Evolutionary conservation across 768 basidiomycete species (phyloP), one percentile per base, ranked within the genome.

Genomic region (Naganishia vishniacii): DNA sequence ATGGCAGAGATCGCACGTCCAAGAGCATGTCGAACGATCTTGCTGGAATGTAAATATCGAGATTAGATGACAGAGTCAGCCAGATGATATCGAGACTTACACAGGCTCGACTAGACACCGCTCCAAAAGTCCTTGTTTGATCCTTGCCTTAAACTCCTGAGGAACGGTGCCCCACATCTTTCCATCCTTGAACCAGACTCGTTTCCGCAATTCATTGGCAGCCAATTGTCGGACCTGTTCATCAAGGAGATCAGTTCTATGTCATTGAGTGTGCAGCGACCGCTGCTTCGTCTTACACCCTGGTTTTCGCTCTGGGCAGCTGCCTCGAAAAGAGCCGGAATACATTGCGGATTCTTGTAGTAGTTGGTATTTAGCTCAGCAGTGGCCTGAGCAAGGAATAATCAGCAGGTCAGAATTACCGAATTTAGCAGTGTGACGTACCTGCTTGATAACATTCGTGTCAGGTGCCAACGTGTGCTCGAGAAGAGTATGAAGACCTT

Each of bases 181-280:
- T 53, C 87, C 88, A 69, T 87, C 88, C 71, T 86, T 86, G 74
- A 85, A 83, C 28, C 82, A 77, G 65, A 97, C 84, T 64, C 94
- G 88, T 82, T 99, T 99, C 71, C 94, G 84, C 75, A 97, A 82
- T 79, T 99, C 95, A 61, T 97, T 92, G 8, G 93, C 92, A 49
- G 93, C 90, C 23, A 99, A 83, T 84, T 99, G 95, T 66, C 92
- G 89, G 67, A 97, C 86, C 93, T 99, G 73, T 40, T 16, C 62
- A 48, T 31, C 18, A 25, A 2, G n/a, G 12, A 48, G 18, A 41
- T 1, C 23, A 47, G 29, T 45, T 56, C 41, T 67, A 53, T 45
- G 48, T 63, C 26, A 7, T 20, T n/a, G 25, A 40, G 3, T n/a
- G 2, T 4, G 6, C 3, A 15, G 1, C 9, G 6, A 31, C 29